phyloP scores from a whole-genome alignment of 768 basidiomycete genomes.

The Tricholomella constricta region DNA sequence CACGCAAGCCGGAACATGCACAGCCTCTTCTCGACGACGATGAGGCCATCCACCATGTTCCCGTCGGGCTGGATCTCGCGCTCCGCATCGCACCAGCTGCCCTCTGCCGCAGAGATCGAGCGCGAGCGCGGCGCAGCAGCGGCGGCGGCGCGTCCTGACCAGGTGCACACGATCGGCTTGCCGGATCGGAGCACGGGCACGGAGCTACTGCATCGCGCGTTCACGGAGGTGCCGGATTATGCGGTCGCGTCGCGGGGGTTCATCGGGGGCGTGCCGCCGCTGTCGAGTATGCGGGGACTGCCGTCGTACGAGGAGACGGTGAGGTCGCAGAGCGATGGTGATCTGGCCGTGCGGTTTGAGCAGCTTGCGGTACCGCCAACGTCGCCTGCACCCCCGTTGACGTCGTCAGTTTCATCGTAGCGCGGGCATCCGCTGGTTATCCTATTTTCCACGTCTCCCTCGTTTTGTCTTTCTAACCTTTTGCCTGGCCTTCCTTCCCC shows the following conservation, averaged over 20 bases:
- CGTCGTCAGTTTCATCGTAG: not conserved
- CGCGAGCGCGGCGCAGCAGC: not conserved
- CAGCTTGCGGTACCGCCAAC: not conserved
- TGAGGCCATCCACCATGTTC: conserved; percentile 63
- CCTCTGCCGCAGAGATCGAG: conserved; percentile 8
- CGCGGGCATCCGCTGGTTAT: too few species aligned
- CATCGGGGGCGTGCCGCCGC: conserved; percentile 87
- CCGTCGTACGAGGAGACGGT: conserved; percentile 85
- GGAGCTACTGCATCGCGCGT: conserved; percentile 57
- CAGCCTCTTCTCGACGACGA: conserved; percentile 55
- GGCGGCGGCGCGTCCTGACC: conserved; percentile 18
- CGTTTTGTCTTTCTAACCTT: too few species aligned
- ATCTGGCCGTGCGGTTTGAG: conserved; percentile 20
- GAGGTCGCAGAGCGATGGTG: conserved; percentile 22
- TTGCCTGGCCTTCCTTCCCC: too few species aligned
- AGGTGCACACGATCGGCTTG: conserved; percentile 15
- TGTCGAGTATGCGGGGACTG: conserved; percentile 72
- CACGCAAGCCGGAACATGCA: conserved; percentile 55
- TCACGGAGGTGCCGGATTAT: conserved; percentile 86
- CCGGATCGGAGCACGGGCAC: conserved; percentile 21
- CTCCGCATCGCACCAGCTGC: conserved; percentile 2
- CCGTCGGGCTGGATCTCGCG: conserved; percentile 39
- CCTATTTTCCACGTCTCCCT: too few species aligned
- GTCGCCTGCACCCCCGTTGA: not conserved
- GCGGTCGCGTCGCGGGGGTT: conserved; percentile 83